A percentile compares a stretch with the other conserved stretches of the same genome.
Conservation (phyloP, 495 filamentous ascomycete genomes). For the Hyaloscypha bicolor region DNA sequence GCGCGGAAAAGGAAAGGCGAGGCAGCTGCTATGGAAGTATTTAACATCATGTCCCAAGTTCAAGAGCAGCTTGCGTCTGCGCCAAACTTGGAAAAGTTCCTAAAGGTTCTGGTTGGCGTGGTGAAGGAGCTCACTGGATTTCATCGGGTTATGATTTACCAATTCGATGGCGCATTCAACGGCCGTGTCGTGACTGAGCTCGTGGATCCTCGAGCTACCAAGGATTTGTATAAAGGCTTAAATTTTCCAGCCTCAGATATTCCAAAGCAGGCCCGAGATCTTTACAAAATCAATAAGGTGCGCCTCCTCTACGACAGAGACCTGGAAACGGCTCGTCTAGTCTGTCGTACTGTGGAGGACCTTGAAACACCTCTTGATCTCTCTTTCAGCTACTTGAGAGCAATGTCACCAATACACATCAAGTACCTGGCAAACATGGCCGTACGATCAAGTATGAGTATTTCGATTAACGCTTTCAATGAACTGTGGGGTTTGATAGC, state of each 20-base stretch:
- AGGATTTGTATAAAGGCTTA: conserved; percentile 86
- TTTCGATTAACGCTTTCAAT: conserved; percentile 83
- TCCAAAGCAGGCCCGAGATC: conserved; percentile 79
- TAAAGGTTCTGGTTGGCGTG: conserved; percentile 75
- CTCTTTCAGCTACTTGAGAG: conserved; percentile 81
- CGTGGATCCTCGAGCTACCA: conserved; percentile 76
- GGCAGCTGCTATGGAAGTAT: conserved; percentile 89
- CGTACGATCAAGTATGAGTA: conserved; percentile 90
- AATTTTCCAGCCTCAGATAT: conserved; percentile 94
- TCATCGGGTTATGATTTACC: conserved; percentile 91
- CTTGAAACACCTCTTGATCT: conserved; percentile 80
- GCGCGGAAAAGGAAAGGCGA: conserved; percentile 78
- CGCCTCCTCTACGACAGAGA: conserved; percentile 78
- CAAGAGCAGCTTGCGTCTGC: conserved; percentile 77
- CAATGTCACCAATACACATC: conserved; percentile 88
- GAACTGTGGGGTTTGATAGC: conserved; percentile 91
- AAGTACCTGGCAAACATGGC: conserved; percentile 93
- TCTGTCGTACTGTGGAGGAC: conserved; percentile 78
- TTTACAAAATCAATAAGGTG: conserved; percentile 82
- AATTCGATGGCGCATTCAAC: conserved; percentile 84
- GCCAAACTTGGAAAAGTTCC: conserved; percentile 64
- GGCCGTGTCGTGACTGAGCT: conserved; percentile 87
- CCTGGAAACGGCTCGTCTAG: conserved; percentile 74
- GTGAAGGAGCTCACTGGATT: conserved; percentile 91
- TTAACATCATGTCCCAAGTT: conserved; percentile 88